phyloP scores from a whole-genome alignment of 2,329 filamentous ascomycete species.

The Sarocladiaceae sp. region DNA sequence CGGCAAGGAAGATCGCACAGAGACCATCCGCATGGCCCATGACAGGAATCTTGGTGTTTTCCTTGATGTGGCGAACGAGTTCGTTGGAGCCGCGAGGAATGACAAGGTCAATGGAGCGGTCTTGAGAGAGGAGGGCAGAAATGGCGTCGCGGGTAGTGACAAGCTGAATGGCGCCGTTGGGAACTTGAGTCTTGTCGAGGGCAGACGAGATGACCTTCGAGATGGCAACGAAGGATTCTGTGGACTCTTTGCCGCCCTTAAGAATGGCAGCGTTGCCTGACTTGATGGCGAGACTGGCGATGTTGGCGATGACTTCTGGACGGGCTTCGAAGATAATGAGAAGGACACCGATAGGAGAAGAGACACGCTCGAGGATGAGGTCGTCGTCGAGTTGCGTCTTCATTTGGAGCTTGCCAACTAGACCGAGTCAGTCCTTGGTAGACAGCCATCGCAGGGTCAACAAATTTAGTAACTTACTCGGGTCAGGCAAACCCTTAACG shows the following conservation, averaged over 20 bases:
- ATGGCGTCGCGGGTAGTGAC: slow-evolving; percentile 92
- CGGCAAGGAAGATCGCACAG: slow-evolving; percentile 81
- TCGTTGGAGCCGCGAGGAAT: slow-evolving; percentile 91
- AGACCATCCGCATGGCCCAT: slow-evolving; percentile 94
- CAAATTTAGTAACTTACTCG: slow-evolving; percentile 63
- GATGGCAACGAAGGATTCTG: slow-evolving; percentile 90
- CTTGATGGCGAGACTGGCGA: slow-evolving; percentile 91
- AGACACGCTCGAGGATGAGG: slow-evolving; percentile 79
- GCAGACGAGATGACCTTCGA: slow-evolving; percentile 78
- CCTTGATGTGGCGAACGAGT: slow-evolving; percentile 84
- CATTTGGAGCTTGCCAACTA: slow-evolving; percentile 80
- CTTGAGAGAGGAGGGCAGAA: slow-evolving; percentile 78
- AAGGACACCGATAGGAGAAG: slow-evolving; percentile 94
- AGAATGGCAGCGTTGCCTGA: slow-evolving; percentile 96
- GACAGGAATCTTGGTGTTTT: slow-evolving; percentile 88
- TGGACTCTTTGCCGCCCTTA: slow-evolving; percentile 96
- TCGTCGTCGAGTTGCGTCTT: slow-evolving; percentile 83
- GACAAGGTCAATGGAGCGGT: slow-evolving; percentile 87
- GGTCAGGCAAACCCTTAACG: slow-evolving; percentile 79
- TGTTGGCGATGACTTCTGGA: slow-evolving; percentile 97
- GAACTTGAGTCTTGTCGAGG: slow-evolving; percentile 68
- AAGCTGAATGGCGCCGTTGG: slow-evolving; percentile 84
- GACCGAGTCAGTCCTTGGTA: background rate
- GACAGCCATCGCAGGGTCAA: background rate
- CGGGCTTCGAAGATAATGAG: slow-evolving; percentile 98